Evolutionary conservation across 1,284 basidiomycete species (phyloP).

Genomic region (Ceratobasidium sp.): DNA sequence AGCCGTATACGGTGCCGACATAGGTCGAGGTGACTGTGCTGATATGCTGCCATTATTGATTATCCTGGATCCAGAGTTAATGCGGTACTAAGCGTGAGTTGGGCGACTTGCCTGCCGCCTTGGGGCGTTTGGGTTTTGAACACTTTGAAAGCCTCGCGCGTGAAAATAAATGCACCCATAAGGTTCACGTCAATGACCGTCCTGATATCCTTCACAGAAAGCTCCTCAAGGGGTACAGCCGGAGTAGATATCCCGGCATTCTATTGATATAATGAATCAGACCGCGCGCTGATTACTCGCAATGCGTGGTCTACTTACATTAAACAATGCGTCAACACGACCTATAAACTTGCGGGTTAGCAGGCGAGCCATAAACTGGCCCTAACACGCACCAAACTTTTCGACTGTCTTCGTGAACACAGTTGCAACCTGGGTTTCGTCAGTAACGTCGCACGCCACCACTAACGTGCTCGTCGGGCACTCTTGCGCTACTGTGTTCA

Average conservation of each 20-base stretch:
- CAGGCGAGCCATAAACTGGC: background rate
- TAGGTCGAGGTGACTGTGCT: slow-evolving; percentile 76
- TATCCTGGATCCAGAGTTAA: slow-evolving; percentile 61
- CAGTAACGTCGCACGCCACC: slow-evolving; percentile 70
- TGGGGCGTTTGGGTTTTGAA: slow-evolving; percentile 79
- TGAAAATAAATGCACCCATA: slow-evolving; percentile 77
- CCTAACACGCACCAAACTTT: slow-evolving; percentile 64
- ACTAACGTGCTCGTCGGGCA: slow-evolving; percentile 61
- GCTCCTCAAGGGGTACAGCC: slow-evolving; percentile 68
- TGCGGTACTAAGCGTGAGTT: background rate
- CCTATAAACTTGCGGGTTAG: slow-evolving; percentile 56
- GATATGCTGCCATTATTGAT: slow-evolving; percentile 87
- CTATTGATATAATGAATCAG: slow-evolving; percentile 54
- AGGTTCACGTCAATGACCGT: slow-evolving; percentile 77
- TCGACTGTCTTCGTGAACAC: slow-evolving; percentile 68
- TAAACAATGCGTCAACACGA: slow-evolving; percentile 80
- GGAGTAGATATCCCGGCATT: slow-evolving; percentile 72
- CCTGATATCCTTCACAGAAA: slow-evolving; percentile 70
- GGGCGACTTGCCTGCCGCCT: slow-evolving; percentile 63
- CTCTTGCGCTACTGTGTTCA: slow-evolving; percentile 66
- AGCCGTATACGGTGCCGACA: slow-evolving; percentile 73
- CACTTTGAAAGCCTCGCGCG: slow-evolving; percentile 74
- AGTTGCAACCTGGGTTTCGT: slow-evolving; percentile 67
- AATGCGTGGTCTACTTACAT: slow-evolving; percentile 60
- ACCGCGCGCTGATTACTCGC: too few relatives aligned